phyloP scores from a whole-genome alignment of 1,284 basidiomycete species.

The Macrocystidia cucumis region DNA sequence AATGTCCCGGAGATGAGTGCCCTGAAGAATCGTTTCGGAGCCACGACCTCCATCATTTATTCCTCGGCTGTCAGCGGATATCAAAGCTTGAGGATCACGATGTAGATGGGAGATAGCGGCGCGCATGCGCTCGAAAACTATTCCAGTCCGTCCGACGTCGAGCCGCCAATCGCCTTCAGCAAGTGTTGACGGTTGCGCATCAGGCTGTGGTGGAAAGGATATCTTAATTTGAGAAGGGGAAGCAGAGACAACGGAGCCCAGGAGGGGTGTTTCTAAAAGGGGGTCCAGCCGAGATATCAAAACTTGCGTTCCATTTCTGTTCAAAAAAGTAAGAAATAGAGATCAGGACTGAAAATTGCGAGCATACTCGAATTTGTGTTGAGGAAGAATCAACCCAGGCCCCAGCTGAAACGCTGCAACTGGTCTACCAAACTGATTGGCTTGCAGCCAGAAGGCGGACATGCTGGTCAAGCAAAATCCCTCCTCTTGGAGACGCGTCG shows the following conservation, averaged over 20 bases:
- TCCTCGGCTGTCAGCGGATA: slow-evolving; percentile 19
- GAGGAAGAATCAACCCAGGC: slow-evolving; percentile 48
- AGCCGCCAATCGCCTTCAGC: slow-evolving; percentile 56
- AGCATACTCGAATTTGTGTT: slow-evolving; percentile 57
- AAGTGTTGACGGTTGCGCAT: slow-evolving; percentile 19
- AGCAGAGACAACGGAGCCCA: slow-evolving; percentile 48
- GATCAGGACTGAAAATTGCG: slow-evolving; percentile 2
- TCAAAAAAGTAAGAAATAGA: slow-evolving; percentile 2
- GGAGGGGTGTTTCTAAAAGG: slow-evolving; percentile 37
- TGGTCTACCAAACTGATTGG: slow-evolving; percentile 50
- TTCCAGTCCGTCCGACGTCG: slow-evolving; percentile 64
- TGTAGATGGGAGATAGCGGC: slow-evolving; percentile 56
- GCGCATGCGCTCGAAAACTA: slow-evolving; percentile 65
- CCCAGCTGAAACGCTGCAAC: slow-evolving; percentile 55
- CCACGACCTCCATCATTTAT: slow-evolving; percentile 25
- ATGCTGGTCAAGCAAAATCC: slow-evolving; percentile 66
- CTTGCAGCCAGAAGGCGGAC: slow-evolving; percentile 55
- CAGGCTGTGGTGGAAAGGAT: slow-evolving; percentile 46
- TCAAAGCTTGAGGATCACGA: slow-evolving; percentile 44
- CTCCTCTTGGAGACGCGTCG: slow-evolving; percentile 49
- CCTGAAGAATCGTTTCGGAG: slow-evolving; percentile 44
- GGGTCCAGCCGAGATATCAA: slow-evolving; percentile 60
- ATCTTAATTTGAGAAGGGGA: slow-evolving; percentile 46
- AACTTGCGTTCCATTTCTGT: slow-evolving; percentile 58
- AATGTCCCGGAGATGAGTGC: slow-evolving; percentile 64